phyloP scores from a whole-genome alignment of 768 basidiomycete species.

The Lactarius deliciosus region DNA sequence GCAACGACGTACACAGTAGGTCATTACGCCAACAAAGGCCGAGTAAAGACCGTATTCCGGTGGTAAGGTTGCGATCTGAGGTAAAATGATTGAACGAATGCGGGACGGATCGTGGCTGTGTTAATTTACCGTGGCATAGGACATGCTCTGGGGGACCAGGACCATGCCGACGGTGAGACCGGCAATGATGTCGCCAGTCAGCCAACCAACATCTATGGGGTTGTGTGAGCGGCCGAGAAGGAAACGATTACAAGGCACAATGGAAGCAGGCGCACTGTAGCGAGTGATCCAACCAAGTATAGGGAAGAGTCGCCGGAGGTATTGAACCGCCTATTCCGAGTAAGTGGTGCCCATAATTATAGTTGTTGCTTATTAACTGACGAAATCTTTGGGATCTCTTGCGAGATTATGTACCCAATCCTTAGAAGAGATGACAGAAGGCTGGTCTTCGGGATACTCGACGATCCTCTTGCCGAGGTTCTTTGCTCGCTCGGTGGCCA shows the following conservation, averaged over 20 bases:
- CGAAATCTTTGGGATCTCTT: constrained; percentile 49
- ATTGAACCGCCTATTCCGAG: constrained; percentile 51
- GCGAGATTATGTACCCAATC: constrained; percentile 50
- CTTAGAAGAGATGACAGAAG: constrained; percentile 57
- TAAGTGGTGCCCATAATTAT: constrained; percentile 7
- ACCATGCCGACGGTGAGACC: constrained; percentile 95
- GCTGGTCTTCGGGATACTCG: constrained; percentile 56
- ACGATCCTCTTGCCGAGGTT: constrained; percentile 57
- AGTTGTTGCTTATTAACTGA: constrained; percentile 37
- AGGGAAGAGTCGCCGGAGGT: constrained; percentile 77
- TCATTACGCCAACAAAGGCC: constrained; percentile 82
- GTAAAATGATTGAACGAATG: not conserved
- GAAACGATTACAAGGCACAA: not conserved
- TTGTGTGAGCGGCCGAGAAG: not conserved
- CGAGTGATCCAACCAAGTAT: constrained; percentile 82
- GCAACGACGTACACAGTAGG: constrained; percentile 66
- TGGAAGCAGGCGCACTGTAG: constrained; percentile 60
- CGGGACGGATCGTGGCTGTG: not conserved
- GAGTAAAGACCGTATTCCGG: constrained; percentile 93
- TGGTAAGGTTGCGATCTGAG: constrained; percentile 78
- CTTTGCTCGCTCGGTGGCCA: constrained; percentile 43
- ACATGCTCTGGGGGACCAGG: constrained; percentile 92
- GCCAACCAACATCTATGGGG: constrained; percentile 56
- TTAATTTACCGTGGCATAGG: constrained; percentile 65
- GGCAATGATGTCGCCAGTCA: constrained; percentile 84